phyloP scores from a whole-genome alignment of 1,284 basidiomycete genomes.

The Sporisorium exsertum region DNA sequence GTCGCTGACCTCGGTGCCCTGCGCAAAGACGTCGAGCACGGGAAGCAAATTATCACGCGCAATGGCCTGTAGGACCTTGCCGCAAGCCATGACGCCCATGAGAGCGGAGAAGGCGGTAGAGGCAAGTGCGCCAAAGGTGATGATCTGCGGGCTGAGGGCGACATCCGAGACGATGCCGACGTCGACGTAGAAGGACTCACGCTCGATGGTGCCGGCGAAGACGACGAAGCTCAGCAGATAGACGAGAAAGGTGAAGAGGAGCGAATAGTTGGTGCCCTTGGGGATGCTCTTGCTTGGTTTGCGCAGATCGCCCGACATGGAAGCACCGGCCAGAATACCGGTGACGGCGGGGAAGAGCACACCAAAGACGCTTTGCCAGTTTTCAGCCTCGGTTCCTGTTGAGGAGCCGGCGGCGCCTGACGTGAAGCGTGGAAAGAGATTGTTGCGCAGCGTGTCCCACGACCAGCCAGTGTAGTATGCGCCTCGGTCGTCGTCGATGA shows the following conservation, averaged over 20 bases:
- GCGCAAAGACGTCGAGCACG: conserved; percentile 62
- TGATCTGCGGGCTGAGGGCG: conserved; percentile 62
- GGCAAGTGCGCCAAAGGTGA: conserved; percentile 66
- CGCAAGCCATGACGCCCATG: conserved; percentile 68
- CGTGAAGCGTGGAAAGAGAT: conserved; percentile 66
- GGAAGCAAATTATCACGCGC: conserved; percentile 67
- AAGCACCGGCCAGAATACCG: conserved; percentile 66
- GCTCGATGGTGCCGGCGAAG: conserved; percentile 65
- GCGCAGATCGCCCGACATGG: conserved; percentile 68
- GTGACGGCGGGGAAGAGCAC: conserved; percentile 68
- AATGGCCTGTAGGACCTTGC: conserved; percentile 67
- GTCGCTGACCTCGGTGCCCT: conserved; percentile 65
- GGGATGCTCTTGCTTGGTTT: conserved; percentile 69
- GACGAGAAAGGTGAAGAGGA: conserved; percentile 65
- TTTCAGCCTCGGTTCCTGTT: conserved; percentile 49
- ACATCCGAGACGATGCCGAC: conserved; percentile 66
- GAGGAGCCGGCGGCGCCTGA: conserved; percentile 65
- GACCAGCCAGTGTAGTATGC: conserved; percentile 68
- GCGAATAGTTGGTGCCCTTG: conserved; percentile 68
- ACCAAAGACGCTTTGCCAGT: conserved; percentile 66
- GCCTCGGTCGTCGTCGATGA: conserved; percentile 62
- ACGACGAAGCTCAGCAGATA: conserved; percentile 63
- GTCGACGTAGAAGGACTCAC: conserved; percentile 64
- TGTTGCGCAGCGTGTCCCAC: conserved; percentile 57
- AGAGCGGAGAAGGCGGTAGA: conserved; percentile 67